Base-by-base conservation (phyloP, 352 stramenopile species). In the Phytophthora nicotianae region DNA sequence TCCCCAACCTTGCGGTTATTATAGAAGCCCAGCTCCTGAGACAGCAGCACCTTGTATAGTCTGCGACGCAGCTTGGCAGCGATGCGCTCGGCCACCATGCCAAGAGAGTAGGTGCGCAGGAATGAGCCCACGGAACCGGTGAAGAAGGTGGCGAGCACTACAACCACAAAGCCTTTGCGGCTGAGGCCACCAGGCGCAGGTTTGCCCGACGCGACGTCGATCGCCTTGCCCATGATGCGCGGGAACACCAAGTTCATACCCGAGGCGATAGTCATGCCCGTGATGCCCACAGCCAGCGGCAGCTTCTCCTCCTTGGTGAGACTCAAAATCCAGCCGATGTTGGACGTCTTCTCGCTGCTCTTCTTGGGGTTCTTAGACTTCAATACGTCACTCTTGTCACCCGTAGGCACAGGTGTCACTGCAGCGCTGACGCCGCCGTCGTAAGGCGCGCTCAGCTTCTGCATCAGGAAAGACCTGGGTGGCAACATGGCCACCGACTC, bases 231-330 rank as follows among this genome's bases (percentile, higher is more conserved):
- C 75, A 97, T 94, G 50, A 97, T 83, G 20, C 86, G 83, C 13
- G 90, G 90, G 63, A 97, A 96, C 21, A 95, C 65, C 21, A 97
- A 71, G 62, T 97, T 97, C 62, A 90, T 96, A 23, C 77, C 79
- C 21, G 88, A 97, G 20, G 87, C 90, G 14, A 95, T 72, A 13
- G 82, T 82, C 80, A 97, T 89, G 46, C 88, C 90, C 14, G 86
- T 65, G 38, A 96, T 77, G 19, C 88, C 89, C 16, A 83, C 56
- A 14, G 76, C 68, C 21, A 97, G 68, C 47, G 72, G 80, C 54
- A 80, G 59, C 70, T 77, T 83, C 66, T 95, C 84, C 35, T 92
- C 75, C 52, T 77, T 77, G 29, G 75, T 84, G 58, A 95, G 79
- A 27, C 54, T 74, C 13, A 88, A 50, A 58, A 95, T 84, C 83